Evolutionary conservation across 2,329 filamentous ascomycete genomes (phyloP).

Genomic region (Leptographium radiaticola): DNA sequence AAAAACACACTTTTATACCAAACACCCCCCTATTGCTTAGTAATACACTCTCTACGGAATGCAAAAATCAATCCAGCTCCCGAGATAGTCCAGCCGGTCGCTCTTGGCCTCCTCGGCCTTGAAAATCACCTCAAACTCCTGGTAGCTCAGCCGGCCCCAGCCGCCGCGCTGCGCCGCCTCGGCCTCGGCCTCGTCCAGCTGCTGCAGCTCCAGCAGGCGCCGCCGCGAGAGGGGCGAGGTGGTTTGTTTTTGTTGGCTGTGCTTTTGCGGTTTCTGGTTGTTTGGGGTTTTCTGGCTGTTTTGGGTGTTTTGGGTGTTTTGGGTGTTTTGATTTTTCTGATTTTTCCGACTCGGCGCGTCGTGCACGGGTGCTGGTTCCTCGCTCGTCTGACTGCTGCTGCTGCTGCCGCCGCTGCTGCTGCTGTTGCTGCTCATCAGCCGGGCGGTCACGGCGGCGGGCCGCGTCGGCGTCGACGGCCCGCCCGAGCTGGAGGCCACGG

Average conservation of each 20-base stretch:
- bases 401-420: neutral
- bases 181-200: slow-evolving; percentile 50
- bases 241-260: neutral
- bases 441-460: neutral
- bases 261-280: neutral
- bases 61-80: slow-evolving; percentile 80
- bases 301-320: too few species aligned
- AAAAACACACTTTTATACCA: neutral
- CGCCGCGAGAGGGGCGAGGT: slow-evolving; percentile 14
- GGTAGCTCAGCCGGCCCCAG: slow-evolving; percentile 61
- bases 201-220: slow-evolving; percentile 35
- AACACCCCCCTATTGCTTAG: too few species aligned
- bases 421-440: neutral
- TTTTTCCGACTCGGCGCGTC: too few species aligned
- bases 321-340: too few species aligned
- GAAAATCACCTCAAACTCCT: slow-evolving; percentile 70
- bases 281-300: too few species aligned
- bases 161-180: slow-evolving; percentile 63
- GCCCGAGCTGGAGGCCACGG: slow-evolving; percentile 6
- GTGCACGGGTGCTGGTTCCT: too few species aligned
- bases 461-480: slow-evolving; percentile 1
- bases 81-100: slow-evolving; percentile 64
- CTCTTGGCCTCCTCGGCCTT: slow-evolving; percentile 48
- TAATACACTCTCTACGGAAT: slow-evolving; percentile 32
- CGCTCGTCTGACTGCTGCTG: neutral